These are phyloP conservation scores for Neckera pumila DNA, from an alignment of 225 moss, liverwort and hornwort genomes.

Conservation along the genomic window DNA sequence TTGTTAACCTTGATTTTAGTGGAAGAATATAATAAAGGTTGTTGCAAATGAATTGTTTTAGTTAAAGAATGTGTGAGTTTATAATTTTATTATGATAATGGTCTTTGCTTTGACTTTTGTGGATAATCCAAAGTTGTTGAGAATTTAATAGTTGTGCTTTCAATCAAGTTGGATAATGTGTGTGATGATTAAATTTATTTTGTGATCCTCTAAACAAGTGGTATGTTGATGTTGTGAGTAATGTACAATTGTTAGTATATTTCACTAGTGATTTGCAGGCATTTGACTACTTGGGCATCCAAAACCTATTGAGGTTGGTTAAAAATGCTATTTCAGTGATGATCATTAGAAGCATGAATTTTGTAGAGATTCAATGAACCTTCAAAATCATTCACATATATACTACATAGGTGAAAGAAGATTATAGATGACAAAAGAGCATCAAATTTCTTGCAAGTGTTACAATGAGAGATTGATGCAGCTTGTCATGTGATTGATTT, in stretches of 20 bases:
- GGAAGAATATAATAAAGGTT: not conserved
- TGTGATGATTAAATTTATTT: not conserved
- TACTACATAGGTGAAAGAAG: too few relatives aligned
- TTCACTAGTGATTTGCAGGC: not conserved
- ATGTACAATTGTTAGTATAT: too few relatives aligned
- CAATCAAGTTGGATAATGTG: not conserved
- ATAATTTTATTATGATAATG: not conserved
- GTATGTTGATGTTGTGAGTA: not conserved
- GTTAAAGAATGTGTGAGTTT: not conserved
- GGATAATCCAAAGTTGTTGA: not conserved
- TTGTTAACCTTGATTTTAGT: not conserved
- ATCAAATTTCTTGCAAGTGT: not conserved
- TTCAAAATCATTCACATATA: not conserved
- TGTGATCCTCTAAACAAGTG: not conserved
- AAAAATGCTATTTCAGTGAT: not conserved
- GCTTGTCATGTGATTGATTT: not conserved
- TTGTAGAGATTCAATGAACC: too few relatives aligned
- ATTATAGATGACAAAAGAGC: not conserved
- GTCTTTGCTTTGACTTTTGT: not conserved
- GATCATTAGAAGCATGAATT: not conserved
- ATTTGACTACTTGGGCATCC: not conserved
- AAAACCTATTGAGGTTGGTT: not conserved
- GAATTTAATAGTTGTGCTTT: too few relatives aligned
- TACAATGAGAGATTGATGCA: fast-evolving
- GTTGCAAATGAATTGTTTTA: not conserved